Conservation (phyloP, 257 asterid genomes). For the Coffea canephora region DNA sequence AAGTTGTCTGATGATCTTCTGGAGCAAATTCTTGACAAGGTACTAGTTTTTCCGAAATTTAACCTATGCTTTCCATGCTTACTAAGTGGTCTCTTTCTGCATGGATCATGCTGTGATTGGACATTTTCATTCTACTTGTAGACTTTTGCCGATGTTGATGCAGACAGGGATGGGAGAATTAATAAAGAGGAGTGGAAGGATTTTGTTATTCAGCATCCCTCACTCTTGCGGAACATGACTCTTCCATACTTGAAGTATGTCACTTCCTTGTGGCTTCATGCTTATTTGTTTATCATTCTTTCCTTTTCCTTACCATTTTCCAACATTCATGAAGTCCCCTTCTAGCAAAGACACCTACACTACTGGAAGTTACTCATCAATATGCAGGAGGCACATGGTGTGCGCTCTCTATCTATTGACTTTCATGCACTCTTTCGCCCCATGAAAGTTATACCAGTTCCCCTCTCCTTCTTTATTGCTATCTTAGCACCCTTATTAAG, state of each 20-base stretch:
- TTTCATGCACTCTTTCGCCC: background rate
- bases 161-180: constrained; percentile 72
- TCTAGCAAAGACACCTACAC: constrained; percentile 3
- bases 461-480: background rate
- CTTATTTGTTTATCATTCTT: background rate
- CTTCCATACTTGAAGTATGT: constrained; percentile 74
- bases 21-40: constrained; percentile 74
- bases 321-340: background rate
- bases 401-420: background rate
- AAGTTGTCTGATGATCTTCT: constrained; percentile 59
- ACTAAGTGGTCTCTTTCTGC: constrained; percentile 1
- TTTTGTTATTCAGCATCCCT: constrained; percentile 55
- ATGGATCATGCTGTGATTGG: constrained; percentile 3
- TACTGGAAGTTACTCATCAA: background rate
- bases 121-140: constrained; percentile 21
- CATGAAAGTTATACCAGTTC: background rate
- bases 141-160: constrained; percentile 86
- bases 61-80: background rate
- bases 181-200: constrained; percentile 75
- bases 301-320: background rate
- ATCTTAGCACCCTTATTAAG: background rate
- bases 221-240: constrained; percentile 91
- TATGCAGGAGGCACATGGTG: background rate
- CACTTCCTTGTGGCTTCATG: constrained; percentile 2
- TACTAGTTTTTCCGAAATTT: constrained; percentile 6